Base-by-base conservation (phyloP, 1,284 basidiomycete genomes). In the Cryptococcus sp. region DNA sequence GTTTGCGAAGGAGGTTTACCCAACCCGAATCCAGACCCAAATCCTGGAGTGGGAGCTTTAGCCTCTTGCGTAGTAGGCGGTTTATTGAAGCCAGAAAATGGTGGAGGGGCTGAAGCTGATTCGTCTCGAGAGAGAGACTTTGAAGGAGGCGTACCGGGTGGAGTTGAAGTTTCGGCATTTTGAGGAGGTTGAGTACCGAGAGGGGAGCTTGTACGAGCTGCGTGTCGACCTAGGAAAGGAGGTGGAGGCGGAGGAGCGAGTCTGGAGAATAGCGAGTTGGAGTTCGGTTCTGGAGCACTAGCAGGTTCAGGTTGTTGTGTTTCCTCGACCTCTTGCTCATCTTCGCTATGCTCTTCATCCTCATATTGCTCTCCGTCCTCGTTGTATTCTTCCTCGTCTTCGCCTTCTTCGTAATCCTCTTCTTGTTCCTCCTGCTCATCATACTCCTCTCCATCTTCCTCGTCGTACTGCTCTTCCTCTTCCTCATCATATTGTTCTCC, bases 171-270 rank as follows among this genome's bases (percentile, higher is more conserved):
- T 13, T 55, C 55, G 9, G 52, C 52, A 5, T 50, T 52, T 14
- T 56, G 54, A 14, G 63, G 59, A 2, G 67, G 64, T 16, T 65
- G 61, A 42, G 54, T 61, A 40, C 62, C 55, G 2, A 74, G 60
- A 2, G 72, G 72, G 2, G 70, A 72, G 44, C 61, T 64, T 1
- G 68, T 69, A 42, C 62, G 63, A 4, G 69, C 66, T n/a, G 67
- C 67, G 48, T 72, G 69, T 48, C 67, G 67, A 49, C 59, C 57
- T 14, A 49, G 56, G 50, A 62, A 65, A 19, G 52, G 32, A 4
- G 39, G 2, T 50, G 22, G 11, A 23, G 44, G 53, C 22, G 58
- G 48, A 13, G 54, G 44, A 7, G 61, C 45, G 11, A 62, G 45
- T 25, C 52, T 53, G 13, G 62, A 46, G 36, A 58, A 50, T 32